Base-by-base conservation (phyloP, 2,329 filamentous ascomycete genomes). In the Exophiala dermatitidis region DNA sequence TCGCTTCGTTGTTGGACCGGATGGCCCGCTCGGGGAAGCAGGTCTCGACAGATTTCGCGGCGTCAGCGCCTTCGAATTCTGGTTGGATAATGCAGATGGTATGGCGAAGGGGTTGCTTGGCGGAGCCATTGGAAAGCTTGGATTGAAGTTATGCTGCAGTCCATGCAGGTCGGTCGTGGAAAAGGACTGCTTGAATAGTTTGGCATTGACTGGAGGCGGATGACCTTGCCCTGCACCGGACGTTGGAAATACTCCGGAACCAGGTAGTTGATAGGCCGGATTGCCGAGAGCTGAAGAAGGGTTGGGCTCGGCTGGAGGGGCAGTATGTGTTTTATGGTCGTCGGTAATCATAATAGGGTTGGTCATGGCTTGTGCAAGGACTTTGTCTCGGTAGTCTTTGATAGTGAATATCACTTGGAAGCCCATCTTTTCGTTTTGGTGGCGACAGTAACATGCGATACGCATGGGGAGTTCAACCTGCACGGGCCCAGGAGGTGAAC, bases 321-420 rank as follows among this genome's bases (percentile, higher is more conserved):
- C 69, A 53, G 71, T 68, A 63, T 88, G 86, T 5, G 89, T 95
- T 73, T 97, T 97, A 74, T 97, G 91, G 65, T 98, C 91, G 67
- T 98, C 91, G 1, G 93, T 97, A 59, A 97, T 96, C 80, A 96
- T 91, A 60, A 97, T 95, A 0, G 89, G 87, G 51, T 85, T 83
- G 19, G 88, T 89, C 60, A 95, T 85, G 48, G 84, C 82, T 70
- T 98, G 91, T 4, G 89, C 87, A 41, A 97, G 74, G 32, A 95
- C 74, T 42, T 83, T 82, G 63, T 84, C 86, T 59, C 82, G 74
- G 65, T 81, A 81, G 69, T 96, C 88, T 66, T 90, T 95, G 65
- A 98, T 78, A 1, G 91, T 97, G 70, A 97, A 95, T 59, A 98
- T 95, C 63, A 97, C 90, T 63, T 79, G 79, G 71, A 96, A 98